A percentile compares a stretch with the other conserved stretches of the same genome.
Conservation (phyloP, 1,139 yeast genomes). For the Casaregolazyma suthepensis region DNA sequence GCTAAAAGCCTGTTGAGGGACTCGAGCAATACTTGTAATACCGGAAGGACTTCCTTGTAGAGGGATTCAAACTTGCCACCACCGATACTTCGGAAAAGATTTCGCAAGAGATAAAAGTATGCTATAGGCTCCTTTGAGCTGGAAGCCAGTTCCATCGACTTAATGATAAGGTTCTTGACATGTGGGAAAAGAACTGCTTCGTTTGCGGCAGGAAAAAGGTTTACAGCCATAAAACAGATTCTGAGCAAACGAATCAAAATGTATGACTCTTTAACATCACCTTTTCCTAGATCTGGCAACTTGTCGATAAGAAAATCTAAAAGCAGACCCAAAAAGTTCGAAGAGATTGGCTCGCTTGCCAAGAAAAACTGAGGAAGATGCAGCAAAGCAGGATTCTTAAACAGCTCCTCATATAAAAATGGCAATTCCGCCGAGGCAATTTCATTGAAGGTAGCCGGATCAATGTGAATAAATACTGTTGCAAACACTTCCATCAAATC, state of each 20-base stretch:
- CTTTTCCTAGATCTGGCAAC: conserved; percentile 72
- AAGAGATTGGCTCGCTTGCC: conserved; percentile 89
- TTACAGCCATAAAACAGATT: conserved; percentile 92
- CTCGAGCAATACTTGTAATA: conserved; percentile 78
- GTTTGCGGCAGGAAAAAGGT: conserved; percentile 78
- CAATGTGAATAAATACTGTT: conserved; percentile 86
- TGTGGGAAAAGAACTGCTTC: conserved; percentile 87
- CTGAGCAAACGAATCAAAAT: conserved; percentile 82
- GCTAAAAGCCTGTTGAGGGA: conserved; percentile 76
- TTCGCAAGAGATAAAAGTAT: conserved; percentile 80
- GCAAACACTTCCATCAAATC: conserved; percentile 96
- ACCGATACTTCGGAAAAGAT: conserved; percentile 87
- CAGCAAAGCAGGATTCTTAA: conserved; percentile 77
- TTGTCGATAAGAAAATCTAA: conserved; percentile 70
- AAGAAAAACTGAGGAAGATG: conserved; percentile 92
- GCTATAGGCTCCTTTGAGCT: conserved; percentile 89
- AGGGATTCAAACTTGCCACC: conserved; percentile 92
- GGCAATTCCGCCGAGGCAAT: conserved; percentile 78
- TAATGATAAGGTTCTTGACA: conserved; percentile 71
- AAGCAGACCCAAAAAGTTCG: conserved; percentile 85
- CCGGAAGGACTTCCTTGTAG: conserved; percentile 87
- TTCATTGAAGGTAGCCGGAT: conserved; percentile 93
- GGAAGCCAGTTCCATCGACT: conserved; percentile 73
- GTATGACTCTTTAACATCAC: conserved; percentile 71
- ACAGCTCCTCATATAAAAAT: conserved; percentile 69